Percentiles rank a stretch among this genome's conserved stretches.
These are phyloP conservation scores for Aspergillus uvarum DNA, from an alignment of 2,329 filamentous ascomycete species.

Conservation along the genomic window DNA sequence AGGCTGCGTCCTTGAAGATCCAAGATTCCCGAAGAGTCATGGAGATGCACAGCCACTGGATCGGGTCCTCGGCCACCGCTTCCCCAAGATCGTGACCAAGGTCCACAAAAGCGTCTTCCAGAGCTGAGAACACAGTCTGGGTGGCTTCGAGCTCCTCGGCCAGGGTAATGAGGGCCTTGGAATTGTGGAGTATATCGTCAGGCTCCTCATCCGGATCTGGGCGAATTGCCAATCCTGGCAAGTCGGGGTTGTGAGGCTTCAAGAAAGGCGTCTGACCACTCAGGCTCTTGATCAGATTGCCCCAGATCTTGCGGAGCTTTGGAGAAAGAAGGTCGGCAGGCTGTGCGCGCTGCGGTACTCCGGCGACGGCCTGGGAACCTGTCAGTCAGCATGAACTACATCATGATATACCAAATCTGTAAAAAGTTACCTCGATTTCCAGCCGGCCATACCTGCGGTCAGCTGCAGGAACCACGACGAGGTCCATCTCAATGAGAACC, in stretches of 20 bases:
- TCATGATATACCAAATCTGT: not conserved
- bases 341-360: not conserved
- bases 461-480: slow-evolving; percentile 8
- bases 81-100: no score
- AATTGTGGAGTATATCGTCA: no score
- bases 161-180: no score
- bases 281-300: slow-evolving; percentile 17
- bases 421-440: slow-evolving; percentile 9
- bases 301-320: slow-evolving; percentile 10
- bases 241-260: no score
- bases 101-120: no score
- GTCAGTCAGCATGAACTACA: not conserved
- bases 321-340: no score
- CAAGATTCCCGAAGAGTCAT: no score
- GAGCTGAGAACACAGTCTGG: no score
- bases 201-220: no score
- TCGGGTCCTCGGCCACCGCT: no score
- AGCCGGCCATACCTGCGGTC: slow-evolving; percentile 12
- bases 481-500: not conserved
- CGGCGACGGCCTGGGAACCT: not conserved
- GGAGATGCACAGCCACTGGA: no score
- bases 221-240: not conserved
- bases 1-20: slow-evolving; percentile 34
- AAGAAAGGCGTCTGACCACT: slow-evolving; percentile 1
- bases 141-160: no score